Conservation (phyloP, 305 asterid species). For the Withania somnifera region DNA sequence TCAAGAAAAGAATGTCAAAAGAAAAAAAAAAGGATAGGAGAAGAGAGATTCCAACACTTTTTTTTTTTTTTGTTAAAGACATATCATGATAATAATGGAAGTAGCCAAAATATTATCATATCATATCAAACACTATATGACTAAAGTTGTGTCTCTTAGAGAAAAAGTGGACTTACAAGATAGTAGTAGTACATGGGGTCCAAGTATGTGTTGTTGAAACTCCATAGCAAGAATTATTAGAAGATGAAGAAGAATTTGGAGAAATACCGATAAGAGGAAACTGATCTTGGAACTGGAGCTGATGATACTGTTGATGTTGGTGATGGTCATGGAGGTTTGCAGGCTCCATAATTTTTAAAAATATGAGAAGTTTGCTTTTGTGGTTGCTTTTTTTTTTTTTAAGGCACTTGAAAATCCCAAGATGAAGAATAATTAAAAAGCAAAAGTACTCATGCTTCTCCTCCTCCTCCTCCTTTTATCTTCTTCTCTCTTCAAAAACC, state of each 20-base stretch:
- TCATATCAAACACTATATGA: background rate
- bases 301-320: slow-evolving; percentile 20
- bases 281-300: slow-evolving; percentile 22
- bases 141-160: background rate
- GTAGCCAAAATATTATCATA: slow-evolving; percentile 22
- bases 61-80: background rate
- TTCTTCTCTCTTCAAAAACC: background rate
- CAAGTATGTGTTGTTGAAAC: slow-evolving; percentile 31
- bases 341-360: slow-evolving; percentile 52
- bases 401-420: slow-evolving; percentile 75
- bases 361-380: background rate
- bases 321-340: slow-evolving; percentile 46
- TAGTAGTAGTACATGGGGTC: slow-evolving; percentile 46
- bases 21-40: background rate
- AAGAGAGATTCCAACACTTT: slow-evolving; percentile 25
- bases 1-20: slow-evolving; percentile 18
- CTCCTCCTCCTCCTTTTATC: background rate
- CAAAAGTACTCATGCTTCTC: background rate
- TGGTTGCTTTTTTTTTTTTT: slow-evolving; percentile 2
- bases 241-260: slow-evolving; percentile 27
- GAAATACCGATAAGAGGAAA: slow-evolving; percentile 27
- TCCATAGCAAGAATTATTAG: slow-evolving; percentile 33
- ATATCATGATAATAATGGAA: slow-evolving; percentile 19
- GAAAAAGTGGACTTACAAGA: slow-evolving; percentile 53
- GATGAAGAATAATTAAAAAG: slow-evolving; percentile 33